Evolutionary conservation across 116 monocot genomes (phyloP).

Genomic region (Dioscorea cayenensis): DNA sequence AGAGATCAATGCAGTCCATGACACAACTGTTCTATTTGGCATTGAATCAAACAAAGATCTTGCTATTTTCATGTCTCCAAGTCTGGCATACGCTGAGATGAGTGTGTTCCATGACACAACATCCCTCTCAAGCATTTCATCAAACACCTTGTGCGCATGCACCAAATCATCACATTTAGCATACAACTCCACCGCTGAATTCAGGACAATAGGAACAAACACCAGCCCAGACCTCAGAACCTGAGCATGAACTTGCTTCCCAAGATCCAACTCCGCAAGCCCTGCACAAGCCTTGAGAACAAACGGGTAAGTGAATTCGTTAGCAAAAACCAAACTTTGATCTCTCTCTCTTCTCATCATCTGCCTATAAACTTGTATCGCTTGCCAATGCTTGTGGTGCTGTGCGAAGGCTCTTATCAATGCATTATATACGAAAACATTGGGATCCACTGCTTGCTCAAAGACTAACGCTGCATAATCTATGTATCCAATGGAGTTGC

Average conservation of each 20-base stretch:
- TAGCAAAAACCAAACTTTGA: constrained; percentile 16
- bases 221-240: constrained; percentile 32
- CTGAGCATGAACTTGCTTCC: constrained; percentile 41
- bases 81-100: constrained; percentile 36
- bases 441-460: constrained; percentile 39
- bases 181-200: constrained; percentile 63
- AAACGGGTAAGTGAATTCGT: constrained; percentile 66
- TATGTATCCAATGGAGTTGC: constrained; percentile 20
- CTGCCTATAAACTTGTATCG: constrained; percentile 26
- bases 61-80: constrained; percentile 42
- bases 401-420: constrained; percentile 46
- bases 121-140: constrained; percentile 54
- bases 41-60: constrained; percentile 40
- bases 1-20: constrained; percentile 61
- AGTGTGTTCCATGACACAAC: constrained; percentile 53
- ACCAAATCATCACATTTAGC: constrained; percentile 27
- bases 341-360: constrained; percentile 11
- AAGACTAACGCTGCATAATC: constrained; percentile 46
- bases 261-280: constrained; percentile 15
- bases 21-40: constrained; percentile 41
- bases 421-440: constrained; percentile 51
- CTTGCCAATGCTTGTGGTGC: constrained; percentile 13
- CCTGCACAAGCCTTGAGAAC: constrained; percentile 54
- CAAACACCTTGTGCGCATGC: constrained; percentile 35
- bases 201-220: constrained; percentile 27